These are phyloP conservation scores for Corylus heterophylla DNA, from an alignment of 306 rosid species.

Conservation along the genomic window DNA sequence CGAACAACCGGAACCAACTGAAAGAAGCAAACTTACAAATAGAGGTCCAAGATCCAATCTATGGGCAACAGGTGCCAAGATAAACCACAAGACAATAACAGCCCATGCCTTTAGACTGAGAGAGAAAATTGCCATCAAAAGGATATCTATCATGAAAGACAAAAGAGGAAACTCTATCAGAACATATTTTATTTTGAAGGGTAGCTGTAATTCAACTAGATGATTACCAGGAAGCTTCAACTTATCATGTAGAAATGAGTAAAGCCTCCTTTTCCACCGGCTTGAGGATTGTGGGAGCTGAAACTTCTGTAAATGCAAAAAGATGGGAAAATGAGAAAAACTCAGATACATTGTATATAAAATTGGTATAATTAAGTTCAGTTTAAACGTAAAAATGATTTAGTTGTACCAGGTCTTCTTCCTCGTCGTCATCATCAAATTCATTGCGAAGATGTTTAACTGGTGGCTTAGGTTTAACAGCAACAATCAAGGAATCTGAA, in stretches of 20 bases:
- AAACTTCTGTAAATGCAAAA: constrained; percentile 62
- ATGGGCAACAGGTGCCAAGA: constrained; percentile 89
- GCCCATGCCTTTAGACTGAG: constrained; percentile 81
- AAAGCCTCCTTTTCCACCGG: constrained; percentile 75
- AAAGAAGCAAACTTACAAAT: constrained; percentile 57
- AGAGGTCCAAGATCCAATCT: constrained; percentile 86
- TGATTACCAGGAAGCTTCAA: constrained; percentile 84
- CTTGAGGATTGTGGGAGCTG: constrained; percentile 84
- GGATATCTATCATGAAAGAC: constrained; percentile 62
- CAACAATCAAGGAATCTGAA: constrained; percentile 79
- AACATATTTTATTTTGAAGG: constrained; percentile 18
- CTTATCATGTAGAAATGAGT: constrained; percentile 74
- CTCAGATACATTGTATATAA: background rate
- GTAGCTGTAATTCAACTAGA: constrained; percentile 19
- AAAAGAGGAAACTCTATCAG: constrained; percentile 33
- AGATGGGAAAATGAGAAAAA: constrained; percentile 25
- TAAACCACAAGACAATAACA: constrained; percentile 74
- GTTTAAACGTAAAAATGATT: constrained; percentile 20
- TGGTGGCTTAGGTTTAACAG: constrained; percentile 93
- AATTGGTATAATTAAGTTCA: constrained; percentile 2
- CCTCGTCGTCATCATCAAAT: constrained; percentile 65
- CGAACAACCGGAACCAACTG: constrained; percentile 10
- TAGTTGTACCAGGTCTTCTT: constrained; percentile 77
- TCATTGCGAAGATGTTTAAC: constrained; percentile 48
- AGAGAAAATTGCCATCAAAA: constrained; percentile 85